Evolutionary conservation across 805 yeast genomes (phyloP).

Genomic region (Starmerella tilneyi): DNA sequence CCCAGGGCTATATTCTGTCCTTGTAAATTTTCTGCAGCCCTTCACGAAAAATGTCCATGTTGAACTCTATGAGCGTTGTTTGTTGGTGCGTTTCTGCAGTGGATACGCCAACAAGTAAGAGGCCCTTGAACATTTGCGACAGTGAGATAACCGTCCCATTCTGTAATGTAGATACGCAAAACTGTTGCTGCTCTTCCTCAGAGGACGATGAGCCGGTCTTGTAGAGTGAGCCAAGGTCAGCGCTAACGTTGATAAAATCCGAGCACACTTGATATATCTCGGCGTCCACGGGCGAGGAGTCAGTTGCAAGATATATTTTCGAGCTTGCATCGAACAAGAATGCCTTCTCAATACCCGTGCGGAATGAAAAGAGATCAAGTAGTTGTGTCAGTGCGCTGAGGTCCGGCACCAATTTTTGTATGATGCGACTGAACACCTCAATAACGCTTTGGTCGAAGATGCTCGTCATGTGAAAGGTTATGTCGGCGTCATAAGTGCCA

Average conservation of each 20-base stretch:
- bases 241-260: slow-evolving; percentile 88
- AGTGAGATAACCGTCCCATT: slow-evolving; percentile 78
- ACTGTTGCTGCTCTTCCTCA: slow-evolving; percentile 12
- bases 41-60: slow-evolving; percentile 67
- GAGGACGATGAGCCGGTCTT: slow-evolving; percentile 8
- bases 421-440: slow-evolving; percentile 88
- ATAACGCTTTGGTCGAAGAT: slow-evolving; percentile 92
- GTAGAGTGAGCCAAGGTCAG: slow-evolving; percentile 56
- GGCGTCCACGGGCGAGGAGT: slow-evolving; percentile 88
- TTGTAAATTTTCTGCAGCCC: slow-evolving; percentile 37
- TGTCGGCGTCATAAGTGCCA: slow-evolving; percentile 84
- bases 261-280: slow-evolving; percentile 95
- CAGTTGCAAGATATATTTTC: slow-evolving; percentile 91
- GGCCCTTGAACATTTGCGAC: slow-evolving; percentile 84
- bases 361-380: slow-evolving; percentile 78
- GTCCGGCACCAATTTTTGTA: slow-evolving; percentile 83
- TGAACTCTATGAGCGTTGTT: slow-evolving; percentile 71
- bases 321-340: slow-evolving; percentile 85
- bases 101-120: slow-evolving; percentile 80
- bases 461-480: slow-evolving; percentile 82
- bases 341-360: slow-evolving; percentile 84
- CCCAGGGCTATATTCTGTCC: background rate
- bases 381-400: slow-evolving; percentile 78
- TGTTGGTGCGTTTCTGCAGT: slow-evolving; percentile 50
- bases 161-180: slow-evolving; percentile 45